phyloP scores from a whole-genome alignment of 805 yeast species.

The Naumovozyma baii region DNA sequence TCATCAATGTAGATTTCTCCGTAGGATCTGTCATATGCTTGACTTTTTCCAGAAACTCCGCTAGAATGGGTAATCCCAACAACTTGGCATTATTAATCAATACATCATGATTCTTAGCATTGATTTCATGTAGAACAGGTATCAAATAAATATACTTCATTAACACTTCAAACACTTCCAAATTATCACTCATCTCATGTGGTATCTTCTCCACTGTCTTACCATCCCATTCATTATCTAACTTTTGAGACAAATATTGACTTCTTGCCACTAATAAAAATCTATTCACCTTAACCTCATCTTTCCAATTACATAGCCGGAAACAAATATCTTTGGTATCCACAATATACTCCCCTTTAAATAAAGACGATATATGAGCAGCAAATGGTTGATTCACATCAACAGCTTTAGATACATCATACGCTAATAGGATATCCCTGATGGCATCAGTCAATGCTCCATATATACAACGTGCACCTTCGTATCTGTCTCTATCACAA shows the following conservation, averaged over 20 bases:
- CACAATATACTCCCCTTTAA: conserved; percentile 10
- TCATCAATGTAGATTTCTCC: conserved; percentile 27
- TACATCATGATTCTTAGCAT: conserved; percentile 20
- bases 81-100: conserved; percentile 29
- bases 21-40: conserved; percentile 23
- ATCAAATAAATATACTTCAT: conserved; percentile 31
- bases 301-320: conserved; percentile 3
- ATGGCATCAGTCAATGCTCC: conserved; percentile 68
- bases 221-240: conserved; percentile 5
- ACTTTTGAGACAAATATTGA: conserved; percentile 20
- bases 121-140: conserved; percentile 34
- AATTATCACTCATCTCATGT: not conserved
- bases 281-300: conserved; percentile 28
- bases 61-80: conserved; percentile 32
- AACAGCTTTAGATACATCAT: conserved; percentile 58
- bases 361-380: conserved; percentile 46
- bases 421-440: conserved; percentile 45
- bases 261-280: conserved; percentile 36
- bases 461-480: conserved; percentile 69
- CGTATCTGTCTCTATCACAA: conserved; percentile 73
- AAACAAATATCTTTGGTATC: conserved; percentile 22
- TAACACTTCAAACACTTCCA: conserved; percentile 13
- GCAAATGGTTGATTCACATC: conserved; percentile 67
- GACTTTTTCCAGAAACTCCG: conserved; percentile 28
- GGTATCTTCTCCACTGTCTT: not conserved